Evolutionary conservation across 345 rosid species (phyloP).

Genomic region (Sisymbrium irio): DNA sequence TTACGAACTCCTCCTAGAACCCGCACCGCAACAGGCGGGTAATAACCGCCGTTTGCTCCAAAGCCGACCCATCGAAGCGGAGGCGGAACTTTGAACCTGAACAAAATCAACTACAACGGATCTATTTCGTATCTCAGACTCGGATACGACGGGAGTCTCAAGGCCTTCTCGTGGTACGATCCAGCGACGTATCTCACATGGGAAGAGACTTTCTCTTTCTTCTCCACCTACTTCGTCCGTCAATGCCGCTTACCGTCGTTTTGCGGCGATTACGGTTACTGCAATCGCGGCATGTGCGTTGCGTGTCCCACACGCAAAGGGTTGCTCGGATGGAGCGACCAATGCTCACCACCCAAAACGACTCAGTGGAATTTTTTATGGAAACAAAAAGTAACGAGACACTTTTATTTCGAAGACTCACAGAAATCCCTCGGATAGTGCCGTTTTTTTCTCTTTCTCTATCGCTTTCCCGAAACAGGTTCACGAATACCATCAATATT

Average conservation of each 20-base stretch:
- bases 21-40: conserved; percentile 27
- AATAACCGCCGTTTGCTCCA: conserved; percentile 33
- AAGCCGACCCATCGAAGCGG: conserved; percentile 14
- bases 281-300: conserved; percentile 31
- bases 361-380: too few relatives aligned
- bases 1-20: conserved; percentile 27
- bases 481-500: too few relatives aligned
- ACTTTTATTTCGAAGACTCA: too few relatives aligned
- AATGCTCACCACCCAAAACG: conserved; percentile 34
- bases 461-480: too few relatives aligned
- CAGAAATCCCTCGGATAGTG: too few relatives aligned
- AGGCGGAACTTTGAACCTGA: conserved; percentile 2
- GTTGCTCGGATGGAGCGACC: conserved; percentile 45
- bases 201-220: conserved; percentile 46
- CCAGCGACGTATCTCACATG: conserved; percentile 36
- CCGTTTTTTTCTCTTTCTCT: too few relatives aligned
- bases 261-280: conserved; percentile 38
- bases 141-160: conserved; percentile 53
- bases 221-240: conserved; percentile 40
- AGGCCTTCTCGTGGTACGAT: conserved; percentile 41
- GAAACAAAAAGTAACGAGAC: too few relatives aligned
- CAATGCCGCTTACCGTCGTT: conserved; percentile 38
- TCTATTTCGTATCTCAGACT: conserved; percentile 47
- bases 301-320: conserved; percentile 35
- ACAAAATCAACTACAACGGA: conserved; percentile 49